Evolutionary conservation across 805 yeast genomes (phyloP), one percentile per base, ranked within the genome.

Genomic region (Nakazawaea ishiwadae): DNA sequence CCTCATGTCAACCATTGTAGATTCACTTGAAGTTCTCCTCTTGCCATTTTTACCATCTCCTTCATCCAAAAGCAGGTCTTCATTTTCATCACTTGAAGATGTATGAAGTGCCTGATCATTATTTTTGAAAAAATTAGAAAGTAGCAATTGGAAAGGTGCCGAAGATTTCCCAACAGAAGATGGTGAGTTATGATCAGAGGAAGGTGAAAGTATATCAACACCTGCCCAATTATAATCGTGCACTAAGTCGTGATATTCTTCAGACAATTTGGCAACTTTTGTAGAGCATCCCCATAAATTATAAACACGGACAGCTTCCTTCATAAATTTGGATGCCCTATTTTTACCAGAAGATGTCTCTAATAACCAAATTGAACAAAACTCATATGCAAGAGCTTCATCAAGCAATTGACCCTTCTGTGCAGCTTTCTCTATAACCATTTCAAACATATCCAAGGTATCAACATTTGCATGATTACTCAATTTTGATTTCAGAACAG

Each of bases 1-100:
- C 33, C 60, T 61, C 34, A 62, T 46, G 35, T 63, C 63, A 1
- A 73, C 51, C 11, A 73, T 45, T 28, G 60, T 65, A 18, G 56
- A 50, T 3, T 65, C 54, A 37, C 72, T 70, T 1, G 65, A 51
- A 4, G 59, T 60, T 31, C 62, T 55, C 32, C 64, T 60, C 10
- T 65, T 60, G 6, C 71, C 62, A 45, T 69, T 73, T 1, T 75
- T 65, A 10, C 73, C 68, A n/a, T 66, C 62, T 12, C 71, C 58
- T 46, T 36, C 39, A n/a, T n/a, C n/a, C n/a, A n/a, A n/a, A n/a
- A n/a, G n/a, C n/a, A n/a, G n/a, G 4, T 42, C 36, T 14, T 46
- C 51, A 14, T 16, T 44, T 8, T 49, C 51, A 34, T 46, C 52
- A 28, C 41, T 33, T 6, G 47, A 34, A 6, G n/a, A n/a, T n/a